Base-by-base conservation (phyloP, 2,329 filamentous ascomycete genomes). In the Aspergillus novoparasiticus region DNA sequence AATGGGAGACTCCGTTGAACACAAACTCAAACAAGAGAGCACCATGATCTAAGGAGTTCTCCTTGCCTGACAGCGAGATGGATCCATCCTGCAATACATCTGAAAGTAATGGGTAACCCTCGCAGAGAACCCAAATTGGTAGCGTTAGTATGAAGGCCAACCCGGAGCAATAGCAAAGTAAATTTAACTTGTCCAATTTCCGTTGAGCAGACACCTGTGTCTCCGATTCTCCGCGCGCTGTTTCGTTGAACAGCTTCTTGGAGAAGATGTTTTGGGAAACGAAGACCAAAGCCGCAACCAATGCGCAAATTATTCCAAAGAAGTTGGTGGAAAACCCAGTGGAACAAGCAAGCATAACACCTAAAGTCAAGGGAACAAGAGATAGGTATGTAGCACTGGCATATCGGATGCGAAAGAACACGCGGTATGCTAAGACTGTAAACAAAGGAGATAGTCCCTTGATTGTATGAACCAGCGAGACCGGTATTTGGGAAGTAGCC, bases 201-300 rank as follows among this genome's bases (percentile, higher is more conserved):
- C 89, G 88, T 50, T 86, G 85, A 14, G 84, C 79, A 0, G 85
- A 84, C 39, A 83, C 78, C 1, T 86, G 86, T 2, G 83, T 80
- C 59, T 97, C 92, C 9, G 89, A 87, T 78, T 97, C 94, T 2
- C 92, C 91, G 63, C 89, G 89, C 8, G 93, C 90, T 8, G 92
- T 93, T 75, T 97, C 94, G 77, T 97, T 99, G 83, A 99, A 99
- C 11, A 99, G 88, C 68, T 93, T 92, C 80, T 99, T 99, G 23
- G 94, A 98, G 69, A 97, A 96, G 62, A 99, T 99, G 75, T 99
- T 99, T 75, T 99, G 95, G 0, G 93, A 95, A 41, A 99, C 95
- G 74, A 99, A 99, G 68, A 98, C 90, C 61, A 98, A 83, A 9
- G 95, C 93, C n/a, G 93, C 94, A 39, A 92, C 82, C 43, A 99